phyloP scores from a whole-genome alignment of 192 early-diverging fungal genomes.

The Backusella psychrophila region DNA sequence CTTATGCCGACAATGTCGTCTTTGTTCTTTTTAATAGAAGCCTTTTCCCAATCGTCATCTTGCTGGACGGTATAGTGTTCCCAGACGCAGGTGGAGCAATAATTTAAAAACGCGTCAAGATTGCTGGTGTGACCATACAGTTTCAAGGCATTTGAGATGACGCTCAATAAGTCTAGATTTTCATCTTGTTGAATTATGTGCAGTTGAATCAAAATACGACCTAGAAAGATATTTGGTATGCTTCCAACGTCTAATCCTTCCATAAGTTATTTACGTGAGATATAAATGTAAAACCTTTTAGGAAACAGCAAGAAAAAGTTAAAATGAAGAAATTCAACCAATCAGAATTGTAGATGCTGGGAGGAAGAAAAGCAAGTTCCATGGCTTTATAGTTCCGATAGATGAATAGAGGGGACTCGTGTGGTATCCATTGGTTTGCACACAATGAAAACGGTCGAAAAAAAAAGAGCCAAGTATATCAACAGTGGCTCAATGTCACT shows the following conservation, averaged over 20 bases:
- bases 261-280: not conserved
- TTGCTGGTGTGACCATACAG: not conserved
- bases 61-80: not conserved
- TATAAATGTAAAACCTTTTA: not conserved
- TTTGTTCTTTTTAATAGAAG: not conserved
- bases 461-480: no score
- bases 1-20: not conserved
- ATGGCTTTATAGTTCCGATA: no score
- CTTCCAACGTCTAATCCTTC: not conserved
- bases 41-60: not conserved
- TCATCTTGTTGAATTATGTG: not conserved
- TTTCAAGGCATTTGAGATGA: not conserved
- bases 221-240: not conserved
- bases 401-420: no score
- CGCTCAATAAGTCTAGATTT: not conserved
- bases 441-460: no score
- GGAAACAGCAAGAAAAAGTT: no score
- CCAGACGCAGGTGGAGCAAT: not conserved
- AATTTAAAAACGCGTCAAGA: slow-evolving; percentile 11
- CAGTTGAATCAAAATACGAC: slow-evolving; percentile 4
- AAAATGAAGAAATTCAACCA: no score
- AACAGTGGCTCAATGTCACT: no score
- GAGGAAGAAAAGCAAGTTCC: no score
- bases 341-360: no score
- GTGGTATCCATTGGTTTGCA: no score